Evolutionary conservation across 2,329 filamentous ascomycete species (phyloP), one percentile per base, ranked within the genome.

Genomic region (Sclerotinia glacialis): DNA sequence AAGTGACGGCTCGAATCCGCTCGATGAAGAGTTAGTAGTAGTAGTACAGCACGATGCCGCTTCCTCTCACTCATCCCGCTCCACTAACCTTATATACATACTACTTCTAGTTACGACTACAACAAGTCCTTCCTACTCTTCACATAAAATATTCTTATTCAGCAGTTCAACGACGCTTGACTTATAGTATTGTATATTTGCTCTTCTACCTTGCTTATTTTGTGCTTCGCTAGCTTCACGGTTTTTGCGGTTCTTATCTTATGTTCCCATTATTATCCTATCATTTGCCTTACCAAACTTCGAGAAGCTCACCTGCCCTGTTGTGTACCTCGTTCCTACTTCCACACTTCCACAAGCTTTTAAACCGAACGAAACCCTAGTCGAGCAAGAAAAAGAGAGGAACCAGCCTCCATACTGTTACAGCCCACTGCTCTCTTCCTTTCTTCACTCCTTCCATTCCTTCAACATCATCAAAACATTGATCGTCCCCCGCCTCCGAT

Each of bases 251-350:
- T 59, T 59, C 56, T 59, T 59, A 23, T 59, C 42, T 59, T 47
- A 23, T 34, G 14, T n/a, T 59, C 42, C 42, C 34, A 23, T 11
- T 16, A n/a, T 34, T 34, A 47, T 59, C 56, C 56, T 47, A 47
- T 59, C 56, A 59, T 34, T 59, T 59, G 56, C 62, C 26, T 59
- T 65, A 60, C 63, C 63, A 52, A 65, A 65, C 42, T 58, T 59
- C 44, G 26, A 65, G 63, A 59, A 65, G 63, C 53, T 65, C 63
- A 60, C 53, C 63, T 65, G 63, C 44, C 53, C 60, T 64, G 60
- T 44, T 64, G 63, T 65, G 53, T 47, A 40, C 53, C 53, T 50
- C 34, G 42, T 46, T 59, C 40, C 53, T 59, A 53, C 34, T 50
- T 49, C 63, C 56, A 59, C 56, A 47, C 56, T 23, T 37, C 42